These are phyloP conservation scores for Pseudogymnoascus sp. DNA, from an alignment of 2,329 filamentous ascomycete genomes.

Conservation along the genomic window DNA sequence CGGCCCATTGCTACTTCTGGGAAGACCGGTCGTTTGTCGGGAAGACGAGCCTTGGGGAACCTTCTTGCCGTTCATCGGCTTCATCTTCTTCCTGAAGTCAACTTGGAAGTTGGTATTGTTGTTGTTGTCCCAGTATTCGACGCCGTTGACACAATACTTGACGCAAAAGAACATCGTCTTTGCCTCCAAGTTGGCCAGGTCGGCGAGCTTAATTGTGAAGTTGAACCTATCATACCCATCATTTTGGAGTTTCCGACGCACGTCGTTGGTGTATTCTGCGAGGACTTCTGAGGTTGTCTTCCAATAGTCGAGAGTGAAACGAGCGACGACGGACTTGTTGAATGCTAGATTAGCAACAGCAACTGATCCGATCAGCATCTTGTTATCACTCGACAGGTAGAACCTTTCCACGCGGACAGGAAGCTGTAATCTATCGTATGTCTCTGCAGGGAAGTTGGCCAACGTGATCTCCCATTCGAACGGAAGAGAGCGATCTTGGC, in stretches of 20 bases:
- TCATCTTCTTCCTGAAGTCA: conserved; percentile 76
- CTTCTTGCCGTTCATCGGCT: conserved; percentile 52
- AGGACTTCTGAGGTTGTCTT: conserved; percentile 93
- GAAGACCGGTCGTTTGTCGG: conserved; percentile 47
- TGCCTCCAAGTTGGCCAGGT: conserved; percentile 81
- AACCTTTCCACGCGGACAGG: conserved; percentile 79
- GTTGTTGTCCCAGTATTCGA: conserved; percentile 97
- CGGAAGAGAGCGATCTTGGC: conserved; percentile 36
- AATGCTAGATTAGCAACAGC: conserved; percentile 85
- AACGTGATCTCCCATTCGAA: conserved; percentile 85
- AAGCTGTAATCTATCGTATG: conserved; percentile 50
- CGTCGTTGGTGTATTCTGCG: conserved; percentile 79
- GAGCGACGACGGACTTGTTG: conserved; percentile 78
- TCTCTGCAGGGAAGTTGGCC: conserved; percentile 70
- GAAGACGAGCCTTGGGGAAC: conserved; percentile 42
- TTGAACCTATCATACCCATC: conserved; percentile 80
- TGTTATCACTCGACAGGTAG: conserved; percentile 81
- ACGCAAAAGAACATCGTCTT: conserved; percentile 93
- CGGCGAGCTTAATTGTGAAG: conserved; percentile 88
- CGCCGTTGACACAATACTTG: conserved; percentile 73
- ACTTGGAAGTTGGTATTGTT: conserved; percentile 79
- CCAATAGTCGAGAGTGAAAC: conserved; percentile 97
- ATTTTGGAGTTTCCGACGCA: conserved; percentile 56
- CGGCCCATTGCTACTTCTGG: conserved; percentile 56
- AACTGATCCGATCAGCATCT: conserved; percentile 73